These are phyloP conservation scores for Neonectria coccinea DNA, from an alignment of 2,329 filamentous ascomycete species.

Conservation along the genomic window DNA sequence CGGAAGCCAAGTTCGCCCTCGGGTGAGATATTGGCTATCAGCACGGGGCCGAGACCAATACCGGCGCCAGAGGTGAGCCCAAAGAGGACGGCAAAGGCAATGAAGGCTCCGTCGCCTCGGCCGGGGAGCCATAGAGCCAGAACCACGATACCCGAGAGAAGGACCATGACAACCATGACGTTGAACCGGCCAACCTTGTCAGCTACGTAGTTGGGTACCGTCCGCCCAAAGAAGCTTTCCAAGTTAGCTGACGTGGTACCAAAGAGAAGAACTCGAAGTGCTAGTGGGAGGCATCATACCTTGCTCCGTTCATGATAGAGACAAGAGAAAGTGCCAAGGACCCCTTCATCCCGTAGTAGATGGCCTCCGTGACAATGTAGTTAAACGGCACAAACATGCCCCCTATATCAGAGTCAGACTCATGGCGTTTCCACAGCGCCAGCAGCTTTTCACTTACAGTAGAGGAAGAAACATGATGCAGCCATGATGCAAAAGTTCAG, in stretches of 20 bases:
- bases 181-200: conserved; percentile 36
- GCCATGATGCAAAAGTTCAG: conserved; percentile 34
- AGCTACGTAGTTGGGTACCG: conserved; percentile 35
- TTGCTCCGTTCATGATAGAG: conserved; percentile 35
- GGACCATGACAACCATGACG: conserved; percentile 32
- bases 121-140: conserved; percentile 33
- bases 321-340: conserved; percentile 32
- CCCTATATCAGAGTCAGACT: conserved; percentile 25
- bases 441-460: conserved; percentile 24
- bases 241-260: conserved; percentile 17
- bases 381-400: conserved; percentile 36
- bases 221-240: conserved; percentile 36
- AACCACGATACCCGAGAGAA: conserved; percentile 24
- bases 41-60: conserved; percentile 28
- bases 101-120: conserved; percentile 26
- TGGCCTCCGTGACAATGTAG: conserved; percentile 36
- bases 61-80: conserved; percentile 35
- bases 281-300: conserved; percentile 16
- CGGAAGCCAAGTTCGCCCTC: conserved; percentile 34
- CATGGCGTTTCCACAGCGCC: background rate
- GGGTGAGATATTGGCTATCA: conserved; percentile 29
- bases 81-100: conserved; percentile 31
- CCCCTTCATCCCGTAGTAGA: conserved; percentile 31
- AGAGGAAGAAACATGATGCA: conserved; percentile 32
- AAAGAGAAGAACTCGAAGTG: background rate